Evolutionary conservation across 2,329 filamentous ascomycete species (phyloP), one percentile per base, ranked within the genome.

Genomic region (Fusarium duplospermum): DNA sequence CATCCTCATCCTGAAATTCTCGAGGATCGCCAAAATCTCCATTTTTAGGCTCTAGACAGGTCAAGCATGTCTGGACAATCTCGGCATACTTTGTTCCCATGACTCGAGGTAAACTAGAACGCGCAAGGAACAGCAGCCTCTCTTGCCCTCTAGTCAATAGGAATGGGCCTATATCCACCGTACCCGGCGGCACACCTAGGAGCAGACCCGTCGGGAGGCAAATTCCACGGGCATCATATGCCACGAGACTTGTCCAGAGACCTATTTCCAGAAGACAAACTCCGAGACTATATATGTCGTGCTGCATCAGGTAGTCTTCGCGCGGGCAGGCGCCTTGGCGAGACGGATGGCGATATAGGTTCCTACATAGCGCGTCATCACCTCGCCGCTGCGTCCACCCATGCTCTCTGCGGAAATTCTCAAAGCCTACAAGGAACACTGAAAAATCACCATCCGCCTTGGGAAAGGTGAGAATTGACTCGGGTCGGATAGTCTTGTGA

Each of bases 341-440:
- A 50, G 45, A 50, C 1, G 45, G 45, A 10, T 50, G 45, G 7
- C 24, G 45, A 22, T 50, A 50, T 7, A 50, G 24, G 4, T 50
- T 50, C 1, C 18, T 24, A 5, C 1, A 14, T 6, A 24, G 1
- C 3, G 1, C 45, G 6, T 2, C 4, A 5, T 50, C 45, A 1
- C 45, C 45, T 16, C 4, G 16, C 11, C 14, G 45, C 11, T 50
- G 45, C 5, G 42, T 47, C 20, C 20, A 24, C 3, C 42, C 42
- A 20, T 24, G 14, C 11, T 47, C 42, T 24, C 24, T 50, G 14
- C 45, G 45, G 45, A 50, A 50, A 4, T 24, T 24, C 11, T 50
- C 45, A 27, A 50, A 50, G 0, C 24, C 45, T 14, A 50, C 22
- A 1, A 50, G 22, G 22, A 50, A 50, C 4, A 47, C 42, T 0